Conservation (phyloP, 148 eudicot species). For the Chenopodium quinoa region DNA sequence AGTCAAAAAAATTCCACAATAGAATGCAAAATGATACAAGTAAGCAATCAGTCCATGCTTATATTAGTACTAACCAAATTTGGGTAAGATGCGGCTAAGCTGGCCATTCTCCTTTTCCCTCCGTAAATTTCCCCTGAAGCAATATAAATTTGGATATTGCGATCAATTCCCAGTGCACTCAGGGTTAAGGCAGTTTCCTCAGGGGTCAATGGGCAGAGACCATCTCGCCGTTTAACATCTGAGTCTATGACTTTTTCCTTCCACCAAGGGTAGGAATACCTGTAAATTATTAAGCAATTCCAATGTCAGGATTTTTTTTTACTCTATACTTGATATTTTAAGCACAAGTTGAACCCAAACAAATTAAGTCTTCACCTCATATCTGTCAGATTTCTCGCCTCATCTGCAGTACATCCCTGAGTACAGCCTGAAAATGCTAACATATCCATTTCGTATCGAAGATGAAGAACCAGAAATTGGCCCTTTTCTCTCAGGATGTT, state of each 20-base stretch:
- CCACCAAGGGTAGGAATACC: conserved; percentile 87
- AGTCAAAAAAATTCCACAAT: neutral
- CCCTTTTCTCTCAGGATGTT: conserved; percentile 54
- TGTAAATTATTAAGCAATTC: conserved; percentile 16
- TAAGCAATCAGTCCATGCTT: neutral
- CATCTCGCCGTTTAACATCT: conserved; percentile 59
- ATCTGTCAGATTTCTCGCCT: conserved; percentile 59
- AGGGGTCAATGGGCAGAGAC: conserved; percentile 73
- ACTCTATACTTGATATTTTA: conserved; percentile 1
- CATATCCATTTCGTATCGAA: conserved; percentile 83
- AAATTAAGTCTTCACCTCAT: conserved; percentile 47
- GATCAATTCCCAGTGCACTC: conserved; percentile 57
- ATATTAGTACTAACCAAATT: conserved; percentile 53
- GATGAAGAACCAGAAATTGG: conserved; percentile 66
- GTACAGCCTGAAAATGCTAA: conserved; percentile 81
- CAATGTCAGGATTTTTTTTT: neutral
- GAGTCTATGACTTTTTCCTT: conserved; percentile 74
- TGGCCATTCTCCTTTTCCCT: conserved; percentile 55
- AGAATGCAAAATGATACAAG: neutral
- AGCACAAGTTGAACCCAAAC: neutral
- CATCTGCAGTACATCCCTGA: conserved; percentile 57
- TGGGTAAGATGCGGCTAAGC: conserved; percentile 52
- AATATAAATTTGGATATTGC: conserved; percentile 56
- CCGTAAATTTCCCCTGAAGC: conserved; percentile 78
- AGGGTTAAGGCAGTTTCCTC: conserved; percentile 65